These are phyloP conservation scores for Hordeum marinum DNA, from an alignment of 176 grass and related monocot species.

Conservation along the genomic window DNA sequence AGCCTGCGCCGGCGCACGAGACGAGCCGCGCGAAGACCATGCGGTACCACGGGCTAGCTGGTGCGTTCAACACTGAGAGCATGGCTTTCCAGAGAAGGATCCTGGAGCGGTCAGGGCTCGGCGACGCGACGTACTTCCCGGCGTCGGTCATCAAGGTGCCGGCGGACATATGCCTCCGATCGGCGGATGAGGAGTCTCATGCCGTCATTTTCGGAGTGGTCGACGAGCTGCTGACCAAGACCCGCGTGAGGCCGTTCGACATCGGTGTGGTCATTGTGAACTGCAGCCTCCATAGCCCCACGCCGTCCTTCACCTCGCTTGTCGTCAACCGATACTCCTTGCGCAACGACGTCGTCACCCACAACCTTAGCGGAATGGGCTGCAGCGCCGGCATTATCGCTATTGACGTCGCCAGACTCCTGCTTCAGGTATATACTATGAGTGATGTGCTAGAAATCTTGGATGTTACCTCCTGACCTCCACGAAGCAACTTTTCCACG, in stretches of 20 bases:
- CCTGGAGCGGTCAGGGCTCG: neutral
- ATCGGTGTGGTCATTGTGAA: conserved; percentile 48
- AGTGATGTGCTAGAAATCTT: too few relatives aligned
- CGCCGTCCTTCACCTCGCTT: conserved; percentile 54
- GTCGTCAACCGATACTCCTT: conserved; percentile 49
- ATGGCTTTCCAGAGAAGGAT: neutral
- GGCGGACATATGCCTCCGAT: conserved; percentile 5
- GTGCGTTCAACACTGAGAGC: neutral
- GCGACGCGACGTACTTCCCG: neutral
- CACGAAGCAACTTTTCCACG: too few relatives aligned
- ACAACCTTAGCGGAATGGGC: conserved; percentile 71
- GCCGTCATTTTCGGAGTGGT: conserved; percentile 42
- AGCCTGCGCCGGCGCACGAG: neutral
- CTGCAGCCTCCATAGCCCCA: conserved; percentile 62
- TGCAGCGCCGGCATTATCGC: conserved; percentile 64
- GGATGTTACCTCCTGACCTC: too few relatives aligned
- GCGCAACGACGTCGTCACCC: conserved; percentile 11
- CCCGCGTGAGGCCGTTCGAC: neutral
- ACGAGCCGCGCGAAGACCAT: neutral
- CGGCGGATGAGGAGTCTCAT: conserved; percentile 44
- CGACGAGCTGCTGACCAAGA: conserved; percentile 25
- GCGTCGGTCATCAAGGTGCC: neutral
- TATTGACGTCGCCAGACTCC: conserved; percentile 52
- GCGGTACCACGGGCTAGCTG: neutral
- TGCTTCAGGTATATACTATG: conserved; percentile 43